These are phyloP conservation scores for Sutorius eximius DNA, from an alignment of 1,284 basidiomycete species.

Conservation along the genomic window DNA sequence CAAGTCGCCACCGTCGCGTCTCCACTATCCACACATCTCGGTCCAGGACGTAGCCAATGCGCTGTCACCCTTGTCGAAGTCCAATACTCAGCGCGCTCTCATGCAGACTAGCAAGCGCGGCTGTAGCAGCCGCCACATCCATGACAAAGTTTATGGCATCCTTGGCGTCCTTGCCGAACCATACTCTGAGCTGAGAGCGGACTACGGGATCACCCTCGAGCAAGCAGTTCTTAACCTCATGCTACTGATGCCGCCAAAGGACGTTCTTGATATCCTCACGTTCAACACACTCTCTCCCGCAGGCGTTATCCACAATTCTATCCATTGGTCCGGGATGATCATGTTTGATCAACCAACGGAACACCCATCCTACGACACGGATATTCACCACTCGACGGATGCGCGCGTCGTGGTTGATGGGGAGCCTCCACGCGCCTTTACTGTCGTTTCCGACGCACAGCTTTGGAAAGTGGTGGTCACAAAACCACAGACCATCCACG, in stretches of 20 bases:
- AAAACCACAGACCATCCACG: background rate
- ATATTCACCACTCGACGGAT: slow-evolving; percentile 2
- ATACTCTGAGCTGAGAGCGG: background rate
- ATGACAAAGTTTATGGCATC: slow-evolving; percentile 7
- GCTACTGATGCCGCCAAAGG: slow-evolving; percentile 3
- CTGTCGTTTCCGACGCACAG: background rate
- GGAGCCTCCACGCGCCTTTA: background rate
- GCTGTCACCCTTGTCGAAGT: background rate
- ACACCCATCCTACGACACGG: slow-evolving; percentile 12
- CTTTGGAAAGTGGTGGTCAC: slow-evolving; percentile 7
- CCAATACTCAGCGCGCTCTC: background rate
- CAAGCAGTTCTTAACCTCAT: slow-evolving; percentile 8
- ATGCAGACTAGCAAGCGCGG: background rate
- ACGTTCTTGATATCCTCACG: slow-evolving; percentile 10
- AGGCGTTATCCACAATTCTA: background rate
- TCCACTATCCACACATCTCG: background rate
- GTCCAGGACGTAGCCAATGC: background rate
- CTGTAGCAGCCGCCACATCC: background rate
- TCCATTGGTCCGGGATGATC: slow-evolving; percentile 14
- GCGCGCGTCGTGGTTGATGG: background rate
- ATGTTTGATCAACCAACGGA: slow-evolving; percentile 1
- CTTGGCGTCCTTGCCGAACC: slow-evolving; percentile 1
- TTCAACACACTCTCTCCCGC: slow-evolving; percentile 1
- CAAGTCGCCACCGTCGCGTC: background rate
- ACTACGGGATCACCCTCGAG: background rate